Evolutionary conservation across 345 rosid genomes (phyloP).

Genomic region (Pistacia integerrima): DNA sequence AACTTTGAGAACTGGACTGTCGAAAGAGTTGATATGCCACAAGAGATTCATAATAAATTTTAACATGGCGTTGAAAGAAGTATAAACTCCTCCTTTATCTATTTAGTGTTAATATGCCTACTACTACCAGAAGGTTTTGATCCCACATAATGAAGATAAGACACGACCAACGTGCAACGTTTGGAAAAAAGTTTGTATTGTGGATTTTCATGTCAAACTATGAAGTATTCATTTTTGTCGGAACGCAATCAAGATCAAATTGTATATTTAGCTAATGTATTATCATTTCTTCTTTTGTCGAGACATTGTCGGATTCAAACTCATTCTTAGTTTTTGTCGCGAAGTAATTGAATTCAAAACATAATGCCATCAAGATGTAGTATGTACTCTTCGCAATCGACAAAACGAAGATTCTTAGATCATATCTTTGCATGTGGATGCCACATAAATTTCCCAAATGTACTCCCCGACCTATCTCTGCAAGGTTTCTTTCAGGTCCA

Average conservation of each 20-base stretch:
- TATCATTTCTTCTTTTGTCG: constrained; percentile 3
- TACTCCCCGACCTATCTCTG: background rate
- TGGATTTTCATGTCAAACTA: background rate
- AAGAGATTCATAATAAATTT: background rate
- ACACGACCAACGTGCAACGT: too few relatives aligned
- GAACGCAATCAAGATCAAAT: background rate
- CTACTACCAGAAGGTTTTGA: background rate
- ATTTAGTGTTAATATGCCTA: background rate
- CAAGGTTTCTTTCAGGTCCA: background rate
- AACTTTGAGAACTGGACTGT: background rate
- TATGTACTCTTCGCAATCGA: background rate
- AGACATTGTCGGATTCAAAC: constrained; percentile 1
- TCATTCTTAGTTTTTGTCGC: background rate
- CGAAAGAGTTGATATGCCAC: background rate
- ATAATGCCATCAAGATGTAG: background rate
- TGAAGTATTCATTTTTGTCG: background rate
- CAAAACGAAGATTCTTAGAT: constrained; percentile 14
- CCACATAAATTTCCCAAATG: background rate
- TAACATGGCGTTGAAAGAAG: background rate
- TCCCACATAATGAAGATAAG: background rate
- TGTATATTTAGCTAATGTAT: background rate
- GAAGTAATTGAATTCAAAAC: constrained; percentile 10
- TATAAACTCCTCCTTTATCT: background rate
- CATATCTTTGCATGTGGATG: constrained; percentile 3
- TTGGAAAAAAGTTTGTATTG: background rate